Conservation (phyloP, 192 early-diverging fungal genomes). For the Anaeromyces robustus region DNA sequence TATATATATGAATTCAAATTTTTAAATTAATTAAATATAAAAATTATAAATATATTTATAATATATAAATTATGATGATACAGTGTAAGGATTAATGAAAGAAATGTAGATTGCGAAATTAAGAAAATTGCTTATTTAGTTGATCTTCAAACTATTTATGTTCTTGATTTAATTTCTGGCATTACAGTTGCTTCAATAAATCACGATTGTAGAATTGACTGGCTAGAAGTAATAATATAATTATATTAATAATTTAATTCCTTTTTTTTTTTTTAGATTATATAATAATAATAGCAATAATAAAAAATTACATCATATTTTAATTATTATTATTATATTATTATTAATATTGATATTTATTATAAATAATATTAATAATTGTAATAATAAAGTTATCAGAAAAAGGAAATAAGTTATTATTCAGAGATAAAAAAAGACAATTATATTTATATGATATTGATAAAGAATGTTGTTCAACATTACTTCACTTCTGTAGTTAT, state of each 20-base stretch:
- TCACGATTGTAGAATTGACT: conserved; percentile 41
- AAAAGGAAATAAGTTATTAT: conserved; percentile 44
- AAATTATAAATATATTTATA: too few species aligned
- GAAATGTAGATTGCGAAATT: conserved; percentile 29
- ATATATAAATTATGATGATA: too few species aligned
- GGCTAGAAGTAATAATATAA: conserved; percentile 29
- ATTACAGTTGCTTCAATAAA: conserved; percentile 21
- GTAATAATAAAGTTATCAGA: conserved; percentile 45
- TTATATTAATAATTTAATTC: too few species aligned
- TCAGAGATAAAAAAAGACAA: conserved; percentile 37
- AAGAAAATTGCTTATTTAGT: conserved; percentile 43
- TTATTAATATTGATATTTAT: neutral
- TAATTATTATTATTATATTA: neutral
- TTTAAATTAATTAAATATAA: too few species aligned
- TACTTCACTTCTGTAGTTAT: conserved; percentile 42
- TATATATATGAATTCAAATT: neutral
- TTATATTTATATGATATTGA: conserved; percentile 40
- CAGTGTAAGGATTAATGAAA: conserved; percentile 44
- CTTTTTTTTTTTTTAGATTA: too few species aligned
- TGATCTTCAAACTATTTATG: conserved; percentile 40
- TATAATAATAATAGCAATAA: conserved; percentile 1
- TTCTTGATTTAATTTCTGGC: conserved; percentile 31
- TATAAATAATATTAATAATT: too few species aligned
- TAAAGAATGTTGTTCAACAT: conserved; percentile 23
- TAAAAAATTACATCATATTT: too few species aligned